These are phyloP conservation scores for Sporothrix phasma DNA, from an alignment of 2,329 filamentous ascomycete genomes.

Conservation along the genomic window DNA sequence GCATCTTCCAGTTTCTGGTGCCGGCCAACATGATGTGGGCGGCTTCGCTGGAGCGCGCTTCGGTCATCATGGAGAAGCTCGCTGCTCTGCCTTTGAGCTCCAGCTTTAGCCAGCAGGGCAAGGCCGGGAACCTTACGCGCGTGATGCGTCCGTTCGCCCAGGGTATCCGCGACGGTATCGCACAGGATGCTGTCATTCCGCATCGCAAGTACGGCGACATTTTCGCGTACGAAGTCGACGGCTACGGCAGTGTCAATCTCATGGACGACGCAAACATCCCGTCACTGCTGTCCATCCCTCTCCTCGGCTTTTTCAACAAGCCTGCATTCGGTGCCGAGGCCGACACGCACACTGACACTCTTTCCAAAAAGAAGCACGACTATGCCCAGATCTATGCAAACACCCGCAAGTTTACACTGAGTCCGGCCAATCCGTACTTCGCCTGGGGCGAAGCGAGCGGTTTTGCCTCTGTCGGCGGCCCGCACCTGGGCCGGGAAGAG, in stretches of 20 bases:
- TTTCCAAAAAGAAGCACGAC: conserved; percentile 24
- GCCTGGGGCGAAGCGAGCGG: conserved; percentile 38
- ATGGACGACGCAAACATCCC: conserved; percentile 64
- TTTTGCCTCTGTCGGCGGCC: conserved; percentile 34
- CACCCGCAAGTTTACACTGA: conserved; percentile 33
- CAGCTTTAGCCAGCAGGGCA: conserved; percentile 14
- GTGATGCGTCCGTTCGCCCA: conserved; percentile 49
- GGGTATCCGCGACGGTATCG: conserved; percentile 29
- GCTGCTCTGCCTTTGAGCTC: conserved; percentile 19
- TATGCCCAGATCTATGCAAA: conserved; percentile 64
- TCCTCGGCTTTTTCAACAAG: conserved; percentile 43
- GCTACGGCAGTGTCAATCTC: conserved; percentile 49
- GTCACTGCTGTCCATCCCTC: conserved; percentile 48
- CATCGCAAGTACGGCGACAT: conserved; percentile 43
- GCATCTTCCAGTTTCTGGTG: conserved; percentile 76
- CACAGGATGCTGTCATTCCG: conserved; percentile 18
- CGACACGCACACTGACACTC: too few species aligned
- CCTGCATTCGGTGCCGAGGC: too few species aligned
- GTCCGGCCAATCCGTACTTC: conserved; percentile 67
- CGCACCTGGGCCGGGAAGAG: conserved; percentile 52
- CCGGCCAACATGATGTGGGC: conserved; percentile 83
- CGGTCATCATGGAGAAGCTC: conserved; percentile 35
- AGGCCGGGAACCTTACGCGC: conserved; percentile 33
- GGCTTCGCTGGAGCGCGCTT: conserved; percentile 44
- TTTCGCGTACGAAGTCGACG: conserved; percentile 64